Evolutionary conservation across 2,329 filamentous ascomycete genomes (phyloP), one percentile per base, ranked within the genome.

Genomic region (Fusarium tuaranense): DNA sequence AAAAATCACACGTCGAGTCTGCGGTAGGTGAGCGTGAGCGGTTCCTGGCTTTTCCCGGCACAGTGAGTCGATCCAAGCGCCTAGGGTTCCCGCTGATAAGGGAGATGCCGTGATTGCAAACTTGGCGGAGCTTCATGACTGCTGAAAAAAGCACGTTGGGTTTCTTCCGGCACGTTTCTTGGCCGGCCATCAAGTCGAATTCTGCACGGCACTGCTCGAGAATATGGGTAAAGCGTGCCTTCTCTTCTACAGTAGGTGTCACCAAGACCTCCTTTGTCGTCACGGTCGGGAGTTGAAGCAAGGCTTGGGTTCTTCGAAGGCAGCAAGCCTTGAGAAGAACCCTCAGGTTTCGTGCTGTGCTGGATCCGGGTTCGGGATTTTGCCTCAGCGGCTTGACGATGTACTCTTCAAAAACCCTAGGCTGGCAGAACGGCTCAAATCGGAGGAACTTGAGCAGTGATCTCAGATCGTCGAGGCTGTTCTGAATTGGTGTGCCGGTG

Each of bases 401-500:
- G 32, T 68, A 10, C 12, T 61, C 63, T 18, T 65, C 58, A 34
- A 74, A 70, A 1, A 30, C 12, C 4, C 7, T 46, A 41, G 22
- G 34, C 63, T 60, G 6, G 32, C 48, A 53, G 48, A n/a, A 72
- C 44, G 20, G 66, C 34, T 14, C 63, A 25, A 3, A 55, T 34
- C 63, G 62, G 0, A 78, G 68, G 13, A 78, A 78, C 1, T 44
- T 51, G 20, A 71, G 65, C 0, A 78, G 58, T 0, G 76, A 74
- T 5, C 67, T 70, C 1, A 90, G 81, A 20, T 90, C 88, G 4
- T 86, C 84, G 0, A 90, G 80, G 2, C 80, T 82, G 71, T 90
- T 90, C 68, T 90, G 88, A 9, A 90, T 86, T 0, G 88, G 88
- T 0, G 88, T 89, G 0, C 87, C 88, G 0, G 86, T 87, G 0